Evolutionary conservation across 805 yeast genomes (phyloP), one percentile per base, ranked within the genome.

Genomic region (Kodamaea hsintzibuensis): DNA sequence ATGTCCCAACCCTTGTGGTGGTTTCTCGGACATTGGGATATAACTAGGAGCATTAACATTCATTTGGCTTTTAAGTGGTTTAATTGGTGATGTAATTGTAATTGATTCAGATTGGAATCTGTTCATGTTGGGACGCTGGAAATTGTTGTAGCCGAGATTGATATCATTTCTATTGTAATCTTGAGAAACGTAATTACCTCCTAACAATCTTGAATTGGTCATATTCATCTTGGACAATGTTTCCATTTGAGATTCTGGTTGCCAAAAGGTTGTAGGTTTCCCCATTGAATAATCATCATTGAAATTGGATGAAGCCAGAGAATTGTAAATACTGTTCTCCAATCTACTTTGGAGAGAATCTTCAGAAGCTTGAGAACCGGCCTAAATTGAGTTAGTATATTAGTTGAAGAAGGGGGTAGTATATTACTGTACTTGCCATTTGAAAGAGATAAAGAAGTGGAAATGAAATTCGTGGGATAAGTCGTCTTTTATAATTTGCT

Each of bases 11-110:
- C 35, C 35, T 30, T 30, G 35, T 9, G 35, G 35, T 30, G 35
- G 35, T 30, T 30, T 30, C 10, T 30, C 35, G 35, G 35, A 30
- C 35, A 14, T 7, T n/a, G 73, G 71, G 33, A 59, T 61, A 55
- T 70, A 71, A 54, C 70, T 67, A 6, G 72, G 70, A 0, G 73
- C 69, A 55, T 68, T 65, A 37, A 65, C 60, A 51, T 64, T 70
- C 63, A 69, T 61, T 4, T 19, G 48, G 17, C 38, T 45, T 27
- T 30, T 17, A 39, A 7, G 3, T 8, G 19, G n/a, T 37, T 47
- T 47, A 25, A 18, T 38, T 19, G 47, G 35, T 38, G 13, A 2
- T 3, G 27, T 17, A 40, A 17, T 16, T 5, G 44, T 17, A 38
- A 14, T 38, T 16, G 42, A 16, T 13, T 38, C 19, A 3, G 17